Evolutionary conservation across 192 early-diverging fungal genomes (phyloP).

Genomic region (Funneliformis mosseae): DNA sequence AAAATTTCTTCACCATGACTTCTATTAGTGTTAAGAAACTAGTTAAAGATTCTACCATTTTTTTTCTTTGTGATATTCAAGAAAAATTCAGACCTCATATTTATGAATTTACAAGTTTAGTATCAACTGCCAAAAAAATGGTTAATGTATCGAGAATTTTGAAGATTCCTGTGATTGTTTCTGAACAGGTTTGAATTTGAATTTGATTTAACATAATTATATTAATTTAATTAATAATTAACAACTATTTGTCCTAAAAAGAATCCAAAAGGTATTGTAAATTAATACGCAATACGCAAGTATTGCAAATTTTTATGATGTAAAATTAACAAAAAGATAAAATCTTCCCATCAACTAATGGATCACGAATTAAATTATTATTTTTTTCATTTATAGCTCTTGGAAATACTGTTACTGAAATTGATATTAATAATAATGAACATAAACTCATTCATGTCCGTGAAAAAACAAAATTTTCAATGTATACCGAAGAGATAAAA

Average conservation of each 20-base stretch:
- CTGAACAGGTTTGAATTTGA: conserved; percentile 70
- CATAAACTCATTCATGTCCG: conserved; percentile 36
- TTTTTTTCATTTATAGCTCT: conserved; percentile 54
- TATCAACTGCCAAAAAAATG: conserved; percentile 88
- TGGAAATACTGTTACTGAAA: conserved; percentile 74
- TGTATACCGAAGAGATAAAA: conserved; percentile 70
- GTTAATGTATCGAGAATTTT: conserved; percentile 73
- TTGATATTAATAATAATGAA: conserved; percentile 68
- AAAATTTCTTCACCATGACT: too few relatives aligned
- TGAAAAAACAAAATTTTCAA: conserved; percentile 89
- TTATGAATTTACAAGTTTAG: conserved; percentile 78
- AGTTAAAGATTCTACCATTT: conserved; percentile 65
- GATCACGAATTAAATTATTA: background rate
- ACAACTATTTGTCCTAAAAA: background rate
- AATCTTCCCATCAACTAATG: too few relatives aligned
- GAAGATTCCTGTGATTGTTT: conserved; percentile 83
- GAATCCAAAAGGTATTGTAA: conserved; percentile 59
- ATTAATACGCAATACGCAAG: too few relatives aligned
- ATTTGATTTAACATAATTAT: background rate
- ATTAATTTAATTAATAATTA: background rate
- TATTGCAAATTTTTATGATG: too few relatives aligned
- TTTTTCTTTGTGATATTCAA: conserved; percentile 96
- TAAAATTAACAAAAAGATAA: too few relatives aligned
- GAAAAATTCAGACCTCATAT: conserved; percentile 76
- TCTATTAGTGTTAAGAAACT: conserved; percentile 52